These are phyloP conservation scores for Geotrichum phurueaensis DNA, from an alignment of 1,139 yeast genomes.

Conservation along the genomic window DNA sequence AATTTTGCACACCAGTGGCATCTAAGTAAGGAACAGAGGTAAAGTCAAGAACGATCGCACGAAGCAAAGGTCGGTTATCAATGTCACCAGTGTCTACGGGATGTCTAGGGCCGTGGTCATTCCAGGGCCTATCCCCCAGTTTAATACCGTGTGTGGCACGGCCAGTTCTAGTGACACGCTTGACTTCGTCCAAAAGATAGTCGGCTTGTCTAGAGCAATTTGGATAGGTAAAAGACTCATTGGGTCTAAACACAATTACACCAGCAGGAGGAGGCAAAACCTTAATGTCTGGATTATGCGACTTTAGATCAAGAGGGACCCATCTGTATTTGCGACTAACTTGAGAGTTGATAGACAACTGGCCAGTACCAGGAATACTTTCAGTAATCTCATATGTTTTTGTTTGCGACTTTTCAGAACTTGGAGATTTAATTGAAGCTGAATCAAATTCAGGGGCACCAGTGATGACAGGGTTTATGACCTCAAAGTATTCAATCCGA, in stretches of 20 bases:
- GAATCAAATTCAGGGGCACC: background rate
- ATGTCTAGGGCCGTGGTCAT: constrained; percentile 41
- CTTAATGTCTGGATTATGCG: constrained; percentile 52
- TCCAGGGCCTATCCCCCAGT: constrained; percentile 81
- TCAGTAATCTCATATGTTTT: background rate
- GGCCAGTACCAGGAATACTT: background rate
- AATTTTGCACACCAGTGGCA: constrained; percentile 70
- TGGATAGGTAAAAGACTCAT: constrained; percentile 75
- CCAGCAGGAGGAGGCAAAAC: constrained; percentile 85
- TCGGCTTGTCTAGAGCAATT: constrained; percentile 74
- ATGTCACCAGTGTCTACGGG: constrained; percentile 41
- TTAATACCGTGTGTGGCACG: constrained; percentile 10
- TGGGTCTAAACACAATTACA: constrained; percentile 74
- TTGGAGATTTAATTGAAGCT: background rate
- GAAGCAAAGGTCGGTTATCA: constrained; percentile 52
- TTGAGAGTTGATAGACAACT: background rate
- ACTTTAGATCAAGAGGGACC: constrained; percentile 65
- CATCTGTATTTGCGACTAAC: constrained; percentile 37
- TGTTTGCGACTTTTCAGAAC: background rate
- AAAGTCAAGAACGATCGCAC: constrained; percentile 74
- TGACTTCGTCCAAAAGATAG: constrained; percentile 60
- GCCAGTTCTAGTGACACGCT: constrained; percentile 49
- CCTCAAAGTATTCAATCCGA: constrained; percentile 42
- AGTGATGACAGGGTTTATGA: constrained; percentile 45
- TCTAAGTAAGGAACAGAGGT: constrained; percentile 71